Evolutionary conservation across 768 basidiomycete genomes (phyloP).

Genomic region (Holtermannia corniformis): DNA sequence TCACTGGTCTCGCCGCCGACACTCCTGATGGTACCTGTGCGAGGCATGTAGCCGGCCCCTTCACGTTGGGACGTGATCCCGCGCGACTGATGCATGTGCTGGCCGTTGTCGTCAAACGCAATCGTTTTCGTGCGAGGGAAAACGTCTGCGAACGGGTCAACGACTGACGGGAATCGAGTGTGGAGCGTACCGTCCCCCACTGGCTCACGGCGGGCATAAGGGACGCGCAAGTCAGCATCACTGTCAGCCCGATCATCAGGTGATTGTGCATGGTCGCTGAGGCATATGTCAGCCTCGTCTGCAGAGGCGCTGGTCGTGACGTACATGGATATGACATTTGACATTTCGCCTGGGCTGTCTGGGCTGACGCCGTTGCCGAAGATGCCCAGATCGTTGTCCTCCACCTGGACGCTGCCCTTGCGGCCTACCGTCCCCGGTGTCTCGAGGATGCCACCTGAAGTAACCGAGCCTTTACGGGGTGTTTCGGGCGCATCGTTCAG

Average conservation of each 20-base stretch:
- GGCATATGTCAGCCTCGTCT: too few relatives aligned
- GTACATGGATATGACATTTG: too few relatives aligned
- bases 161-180: background rate
- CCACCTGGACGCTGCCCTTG: background rate
- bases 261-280: too few relatives aligned
- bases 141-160: constrained; percentile 22
- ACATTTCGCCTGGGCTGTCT: background rate
- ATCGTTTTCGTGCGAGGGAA: constrained; percentile 43
- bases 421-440: background rate
- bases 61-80: constrained; percentile 23
- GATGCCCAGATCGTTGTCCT: background rate
- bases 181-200: constrained; percentile 2
- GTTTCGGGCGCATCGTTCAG: background rate
- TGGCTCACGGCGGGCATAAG: constrained; percentile 12
- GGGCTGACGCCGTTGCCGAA: background rate
- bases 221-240: background rate
- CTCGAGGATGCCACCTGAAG: background rate
- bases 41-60: constrained; percentile 24
- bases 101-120: constrained; percentile 38
- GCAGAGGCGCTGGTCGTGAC: too few relatives aligned
- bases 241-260: too few relatives aligned
- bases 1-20: constrained; percentile 12
- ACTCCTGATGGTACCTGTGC: constrained; percentile 32
- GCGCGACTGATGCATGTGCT: constrained; percentile 12
- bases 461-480: background rate